Conservation (phyloP, 306 rosid genomes). For the Casuarina glauca region DNA sequence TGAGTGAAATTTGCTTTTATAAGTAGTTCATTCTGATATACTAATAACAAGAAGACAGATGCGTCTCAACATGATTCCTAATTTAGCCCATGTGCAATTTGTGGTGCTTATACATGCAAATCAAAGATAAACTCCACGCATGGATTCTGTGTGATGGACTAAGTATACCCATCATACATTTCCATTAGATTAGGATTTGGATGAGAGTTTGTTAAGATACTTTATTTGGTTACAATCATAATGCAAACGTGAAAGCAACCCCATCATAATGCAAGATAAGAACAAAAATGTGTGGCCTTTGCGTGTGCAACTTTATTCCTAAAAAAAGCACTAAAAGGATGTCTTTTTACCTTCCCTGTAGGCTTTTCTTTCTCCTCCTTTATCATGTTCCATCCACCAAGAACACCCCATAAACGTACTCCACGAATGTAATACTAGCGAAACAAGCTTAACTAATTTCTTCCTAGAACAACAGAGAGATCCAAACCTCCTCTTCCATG, state of each 20-base stretch:
- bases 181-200: background rate
- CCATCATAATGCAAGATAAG: background rate
- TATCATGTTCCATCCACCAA: constrained; percentile 19
- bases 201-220: constrained; percentile 1
- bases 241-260: background rate
- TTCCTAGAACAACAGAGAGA: constrained; percentile 16
- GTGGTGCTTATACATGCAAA: background rate
- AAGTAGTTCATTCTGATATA: background rate
- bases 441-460: too few relatives aligned
- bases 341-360: constrained; percentile 25
- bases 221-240: background rate
- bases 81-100: background rate
- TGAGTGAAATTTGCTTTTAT: too few relatives aligned
- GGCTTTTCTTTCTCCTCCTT: constrained; percentile 23
- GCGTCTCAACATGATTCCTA: background rate
- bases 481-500: constrained; percentile 14
- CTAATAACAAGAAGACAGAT: background rate
- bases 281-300: background rate
- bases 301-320: constrained; percentile 19
- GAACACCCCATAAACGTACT: background rate
- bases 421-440: too few relatives aligned
- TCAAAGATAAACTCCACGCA: background rate
- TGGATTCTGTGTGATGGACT: background rate
- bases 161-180: background rate
- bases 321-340: constrained; percentile 38